Evolutionary conservation across 257 asterid species (phyloP), one percentile per base, ranked within the genome.

Genomic region (Solanum piurae): DNA sequence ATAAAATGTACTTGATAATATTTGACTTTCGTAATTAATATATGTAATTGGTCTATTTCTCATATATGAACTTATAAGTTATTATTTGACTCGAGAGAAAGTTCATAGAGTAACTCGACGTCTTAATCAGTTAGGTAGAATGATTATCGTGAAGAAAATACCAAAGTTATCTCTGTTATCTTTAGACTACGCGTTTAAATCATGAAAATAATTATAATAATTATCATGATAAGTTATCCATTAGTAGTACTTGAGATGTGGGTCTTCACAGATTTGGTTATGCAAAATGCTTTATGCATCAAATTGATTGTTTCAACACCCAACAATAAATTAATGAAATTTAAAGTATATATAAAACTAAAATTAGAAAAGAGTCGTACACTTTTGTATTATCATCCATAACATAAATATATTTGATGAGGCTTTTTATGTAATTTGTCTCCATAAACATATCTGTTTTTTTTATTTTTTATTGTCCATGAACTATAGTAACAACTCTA

Each of bases 81-180:
- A 29, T 18, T 18, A 82, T 82, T 82, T 82, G 69, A 82, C 42
- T n/a, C 27, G 23, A 18, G 69, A 82, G 42, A 49, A 10, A 18
- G 29, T 29, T 82, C 69, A 46, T 80, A 82, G 64, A 44, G 27
- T 44, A 14, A 27, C 6, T 49, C 12, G 29, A 82, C 29, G 69
- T 82, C 69, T 82, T 49, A 27, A 82, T 82, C 44, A 82, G 29
- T 82, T 82, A 29, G 85, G 42, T 49, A 49, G 20, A 52, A 49
- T 49, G 38, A 18, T 29, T 84, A 62, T 52, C 6, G 33, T 69
- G 6, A 29, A 6, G 37, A 29, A 69, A 69, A 69, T 29, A 66
- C 1, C 9, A 66, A 66, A 66, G 21, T 66, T 66, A 7, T 27
- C 20, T 25, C 0, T 5, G 9, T 27, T 5, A 25, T 25, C 3